These are phyloP conservation scores for Podaxis sp. DNA, from an alignment of 768 basidiomycete species.

Conservation along the genomic window DNA sequence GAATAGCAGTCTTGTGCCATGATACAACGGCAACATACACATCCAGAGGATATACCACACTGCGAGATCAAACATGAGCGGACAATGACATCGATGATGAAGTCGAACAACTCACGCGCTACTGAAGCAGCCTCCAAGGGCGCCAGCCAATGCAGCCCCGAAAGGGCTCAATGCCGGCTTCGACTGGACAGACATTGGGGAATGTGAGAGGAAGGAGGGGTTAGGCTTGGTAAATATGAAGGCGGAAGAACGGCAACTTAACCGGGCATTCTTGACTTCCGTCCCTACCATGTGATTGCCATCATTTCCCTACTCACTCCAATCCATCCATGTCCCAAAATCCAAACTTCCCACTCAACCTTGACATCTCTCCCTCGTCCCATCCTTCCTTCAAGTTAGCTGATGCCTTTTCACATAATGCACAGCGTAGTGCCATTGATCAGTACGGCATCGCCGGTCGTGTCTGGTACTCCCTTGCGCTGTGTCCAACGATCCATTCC, in stretches of 20 bases:
- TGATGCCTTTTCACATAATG: conserved; percentile 25
- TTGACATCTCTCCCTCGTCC: conserved; percentile 22
- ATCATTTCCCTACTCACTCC: background rate
- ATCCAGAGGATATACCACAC: conserved; percentile 92
- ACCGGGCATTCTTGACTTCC: conserved; percentile 11
- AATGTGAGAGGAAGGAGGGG: conserved; percentile 11
- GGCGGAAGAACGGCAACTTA: conserved; percentile 18
- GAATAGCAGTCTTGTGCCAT: background rate
- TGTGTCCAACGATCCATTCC: background rate
- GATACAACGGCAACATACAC: conserved; percentile 51
- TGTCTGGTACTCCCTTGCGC: conserved; percentile 57
- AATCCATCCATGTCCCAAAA: background rate
- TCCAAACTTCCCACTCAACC: conserved; percentile 10
- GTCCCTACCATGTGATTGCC: conserved; percentile 15
- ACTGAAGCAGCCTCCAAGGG: conserved; percentile 89
- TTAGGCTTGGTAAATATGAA: conserved; percentile 16
- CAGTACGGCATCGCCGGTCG: conserved; percentile 81
- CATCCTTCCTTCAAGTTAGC: conserved; percentile 13
- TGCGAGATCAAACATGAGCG: conserved; percentile 23
- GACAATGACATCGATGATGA: conserved; percentile 1
- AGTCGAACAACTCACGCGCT: conserved; percentile 65
- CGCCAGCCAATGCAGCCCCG: conserved; percentile 87
- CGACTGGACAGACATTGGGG: conserved; percentile 44
- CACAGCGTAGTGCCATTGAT: conserved; percentile 57
- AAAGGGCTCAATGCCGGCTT: conserved; percentile 78